Evolutionary conservation across 78 protist species (phyloP), one percentile per base, ranked within the genome.

Genomic region (Dictyostelium brefeldianum): DNA sequence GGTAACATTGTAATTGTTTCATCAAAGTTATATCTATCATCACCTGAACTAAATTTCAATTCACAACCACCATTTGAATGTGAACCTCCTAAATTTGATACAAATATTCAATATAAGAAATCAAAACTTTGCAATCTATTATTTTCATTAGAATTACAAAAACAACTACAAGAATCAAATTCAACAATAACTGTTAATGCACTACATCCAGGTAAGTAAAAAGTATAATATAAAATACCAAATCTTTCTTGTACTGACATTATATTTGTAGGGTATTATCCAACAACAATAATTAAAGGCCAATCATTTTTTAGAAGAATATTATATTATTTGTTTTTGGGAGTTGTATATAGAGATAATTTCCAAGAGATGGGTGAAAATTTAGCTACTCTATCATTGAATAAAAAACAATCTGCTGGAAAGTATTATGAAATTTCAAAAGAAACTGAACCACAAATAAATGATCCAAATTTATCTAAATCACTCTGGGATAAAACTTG

Each of bases 121-220:
- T 75, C 92, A 25, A 85, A 85, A 36, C 25, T 85, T 17, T 85
- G 92, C 47, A 75, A 73, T 31, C 11, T 85, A 18, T 25, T 85
- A 54, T 85, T 57, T 46, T 36, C 83, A 9, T 50, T 59, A 14
- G 92, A 85, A 27, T 20, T 85, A 12, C 81, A 85, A 9, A 36
- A 73, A 25, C 22, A 83, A 69, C 20, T 85, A 11, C 27, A 75
- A 10, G 75, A 18, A 10, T 43, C 46, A n/a, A 67, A 50, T 1
- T 36, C 43, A 25, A n/a, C 9, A 27, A 74, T 75, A 10, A 79
- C 31, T 47, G 92, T 85, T 2, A 85, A 85, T 27, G 25, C 78
- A 36, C 71, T 85, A 9, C 92, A 85, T 48, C 92, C 92, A 48
- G 92, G 92, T 75, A 36, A 36, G 43, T 36, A 2, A 36, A 36